A percentile compares a stretch with the other conserved stretches of the same genome.
These are phyloP conservation scores for Cercophora samala DNA, from an alignment of 495 filamentous ascomycete species.

Conservation along the genomic window DNA sequence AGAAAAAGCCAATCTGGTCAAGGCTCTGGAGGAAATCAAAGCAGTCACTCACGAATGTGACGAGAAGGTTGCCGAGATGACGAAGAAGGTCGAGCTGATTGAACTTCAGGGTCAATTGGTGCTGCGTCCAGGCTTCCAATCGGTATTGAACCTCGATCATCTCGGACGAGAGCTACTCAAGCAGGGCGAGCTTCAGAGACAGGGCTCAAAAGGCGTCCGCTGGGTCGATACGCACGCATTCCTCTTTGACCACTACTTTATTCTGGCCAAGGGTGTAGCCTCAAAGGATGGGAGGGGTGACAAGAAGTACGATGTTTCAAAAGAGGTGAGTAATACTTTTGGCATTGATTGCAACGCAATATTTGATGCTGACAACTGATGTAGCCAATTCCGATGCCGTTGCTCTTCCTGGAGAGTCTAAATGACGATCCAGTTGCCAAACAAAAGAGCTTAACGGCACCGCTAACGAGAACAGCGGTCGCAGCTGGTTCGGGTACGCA, in stretches of 20 bases:
- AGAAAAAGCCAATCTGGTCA: conserved; percentile 81
- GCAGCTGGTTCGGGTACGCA: conserved; percentile 49
- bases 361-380: conserved; percentile 16
- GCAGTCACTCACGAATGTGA: conserved; percentile 90
- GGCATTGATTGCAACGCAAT: background rate
- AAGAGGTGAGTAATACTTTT: conserved; percentile 56
- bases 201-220: conserved; percentile 79
- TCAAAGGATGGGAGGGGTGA: conserved; percentile 68
- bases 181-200: conserved; percentile 84
- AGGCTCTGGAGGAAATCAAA: conserved; percentile 94
- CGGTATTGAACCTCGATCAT: conserved; percentile 87
- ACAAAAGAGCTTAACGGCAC: conserved; percentile 75
- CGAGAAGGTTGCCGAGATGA: conserved; percentile 88
- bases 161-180: conserved; percentile 85
- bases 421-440: conserved; percentile 89
- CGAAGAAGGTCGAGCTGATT: conserved; percentile 82
- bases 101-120: conserved; percentile 82
- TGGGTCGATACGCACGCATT: conserved; percentile 92
- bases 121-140: conserved; percentile 79
- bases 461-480: conserved; percentile 50
- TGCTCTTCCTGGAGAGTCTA: conserved; percentile 84
- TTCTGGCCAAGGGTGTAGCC: conserved; percentile 77
- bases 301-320: conserved; percentile 92
- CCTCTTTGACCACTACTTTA: conserved; percentile 94
- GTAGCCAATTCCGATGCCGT: conserved; percentile 92